A percentile compares a stretch with the other conserved stretches of the same genome.
phyloP scores from a whole-genome alignment of 2,329 filamentous ascomycete genomes.

The Didymosphaeria variabile region DNA sequence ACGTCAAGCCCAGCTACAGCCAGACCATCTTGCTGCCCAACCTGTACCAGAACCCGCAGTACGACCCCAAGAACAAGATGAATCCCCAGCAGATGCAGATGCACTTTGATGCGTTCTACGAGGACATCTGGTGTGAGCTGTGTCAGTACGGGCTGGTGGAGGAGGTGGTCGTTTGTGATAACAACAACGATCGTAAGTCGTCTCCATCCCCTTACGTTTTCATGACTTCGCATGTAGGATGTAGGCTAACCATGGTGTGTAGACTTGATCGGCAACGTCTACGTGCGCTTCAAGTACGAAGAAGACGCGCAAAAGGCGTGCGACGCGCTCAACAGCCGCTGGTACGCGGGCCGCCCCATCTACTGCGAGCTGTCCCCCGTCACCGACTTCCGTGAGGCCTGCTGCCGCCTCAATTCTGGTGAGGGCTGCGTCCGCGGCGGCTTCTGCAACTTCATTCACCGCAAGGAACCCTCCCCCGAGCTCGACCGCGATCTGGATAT shows the following conservation, averaged over 20 bases:
- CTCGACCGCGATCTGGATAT: slow-evolving; percentile 87
- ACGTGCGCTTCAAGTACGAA: slow-evolving; percentile 99
- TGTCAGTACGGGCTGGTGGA: slow-evolving; percentile 97
- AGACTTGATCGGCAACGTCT: slow-evolving; percentile 98
- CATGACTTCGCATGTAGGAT: neutral
- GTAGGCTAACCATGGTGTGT: slow-evolving; percentile 19
- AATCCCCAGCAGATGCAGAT: slow-evolving; percentile 95
- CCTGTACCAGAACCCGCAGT: slow-evolving; percentile 98
- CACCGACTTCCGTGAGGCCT: slow-evolving; percentile 97
- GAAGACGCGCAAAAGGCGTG: slow-evolving; percentile 92
- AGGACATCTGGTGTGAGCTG: slow-evolving; percentile 99
- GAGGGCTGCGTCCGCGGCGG: slow-evolving; percentile 96
- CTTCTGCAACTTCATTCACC: slow-evolving; percentile 99
- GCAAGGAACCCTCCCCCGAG: slow-evolving; percentile 91
- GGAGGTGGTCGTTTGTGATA: slow-evolving; percentile 98
- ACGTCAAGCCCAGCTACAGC: slow-evolving; percentile 98
- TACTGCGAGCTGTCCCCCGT: slow-evolving; percentile 98
- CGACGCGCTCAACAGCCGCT: slow-evolving; percentile 91
- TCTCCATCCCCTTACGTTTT: neutral
- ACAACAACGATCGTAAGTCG: slow-evolving; percentile 90
- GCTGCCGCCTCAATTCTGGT: slow-evolving; percentile 91
- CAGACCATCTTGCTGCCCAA: slow-evolving; percentile 98
- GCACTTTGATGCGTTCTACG: slow-evolving; percentile 99
- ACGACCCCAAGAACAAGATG: slow-evolving; percentile 97
- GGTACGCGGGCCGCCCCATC: slow-evolving; percentile 96